These are phyloP conservation scores for Penstemon davidsonii DNA, from an alignment of 257 asterid genomes.

Conservation along the genomic window DNA sequence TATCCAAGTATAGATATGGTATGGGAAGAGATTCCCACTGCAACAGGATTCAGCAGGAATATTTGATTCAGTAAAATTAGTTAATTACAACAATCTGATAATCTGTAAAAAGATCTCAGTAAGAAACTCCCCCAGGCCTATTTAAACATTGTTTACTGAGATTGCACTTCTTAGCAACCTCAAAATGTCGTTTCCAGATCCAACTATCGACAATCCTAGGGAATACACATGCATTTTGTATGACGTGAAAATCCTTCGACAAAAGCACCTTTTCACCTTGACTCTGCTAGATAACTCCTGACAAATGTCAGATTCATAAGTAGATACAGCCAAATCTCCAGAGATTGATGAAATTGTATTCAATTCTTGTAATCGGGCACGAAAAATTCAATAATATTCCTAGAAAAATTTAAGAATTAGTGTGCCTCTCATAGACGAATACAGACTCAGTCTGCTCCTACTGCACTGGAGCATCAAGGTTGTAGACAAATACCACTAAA, in stretches of 20 bases:
- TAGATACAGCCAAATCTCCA: slow-evolving; percentile 3
- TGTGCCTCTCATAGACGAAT: too few relatives aligned
- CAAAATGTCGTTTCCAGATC: slow-evolving; percentile 2
- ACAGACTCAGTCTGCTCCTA: too few relatives aligned
- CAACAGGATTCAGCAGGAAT: not conserved
- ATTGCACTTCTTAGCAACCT: not conserved
- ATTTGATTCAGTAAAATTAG: not conserved
- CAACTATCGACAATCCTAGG: not conserved
- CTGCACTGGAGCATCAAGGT: not conserved
- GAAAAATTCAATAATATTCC: slow-evolving; percentile 12
- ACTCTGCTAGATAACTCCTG: not conserved
- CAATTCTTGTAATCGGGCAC: not conserved
- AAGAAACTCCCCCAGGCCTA: not conserved
- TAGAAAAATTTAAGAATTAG: not conserved
- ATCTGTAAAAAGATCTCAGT: not conserved
- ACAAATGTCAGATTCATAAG: slow-evolving; percentile 9
- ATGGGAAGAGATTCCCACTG: not conserved
- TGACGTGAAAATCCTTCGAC: slow-evolving; percentile 8
- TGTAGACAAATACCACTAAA: not conserved
- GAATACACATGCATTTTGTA: slow-evolving; percentile 15
- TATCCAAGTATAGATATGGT: not conserved
- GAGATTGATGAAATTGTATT: slow-evolving; percentile 2
- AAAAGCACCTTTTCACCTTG: not conserved
- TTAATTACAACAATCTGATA: not conserved
- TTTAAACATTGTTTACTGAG: not conserved